phyloP scores from a whole-genome alignment of 257 asterid species.

The Anisodus tanguticus region DNA sequence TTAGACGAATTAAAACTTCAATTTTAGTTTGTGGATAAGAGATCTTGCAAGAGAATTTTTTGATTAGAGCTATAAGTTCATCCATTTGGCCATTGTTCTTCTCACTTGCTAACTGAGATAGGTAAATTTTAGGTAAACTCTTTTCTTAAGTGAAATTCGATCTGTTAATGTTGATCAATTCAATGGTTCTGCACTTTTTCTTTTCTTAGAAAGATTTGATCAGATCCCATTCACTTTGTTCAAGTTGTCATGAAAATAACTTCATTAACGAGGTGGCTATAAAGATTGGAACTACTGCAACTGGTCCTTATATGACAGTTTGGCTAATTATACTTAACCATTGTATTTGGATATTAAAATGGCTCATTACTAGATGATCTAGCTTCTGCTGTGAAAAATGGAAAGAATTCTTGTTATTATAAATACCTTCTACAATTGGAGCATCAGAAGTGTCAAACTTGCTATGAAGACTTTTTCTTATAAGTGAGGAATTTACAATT shows the following conservation, averaged over 20 bases:
- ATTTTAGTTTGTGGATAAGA: constrained; percentile 15
- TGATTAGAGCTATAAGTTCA: neutral
- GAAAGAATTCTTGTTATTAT: neutral
- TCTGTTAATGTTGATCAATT: neutral
- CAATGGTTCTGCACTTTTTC: constrained; percentile 8
- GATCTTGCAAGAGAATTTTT: neutral
- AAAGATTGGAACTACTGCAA: constrained; percentile 1
- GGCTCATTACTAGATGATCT: neutral
- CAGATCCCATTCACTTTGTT: neutral
- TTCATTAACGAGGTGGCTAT: constrained; percentile 4
- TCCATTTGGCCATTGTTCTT: constrained; percentile 15
- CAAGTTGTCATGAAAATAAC: neutral
- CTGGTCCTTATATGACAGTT: neutral
- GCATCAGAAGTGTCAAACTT: neutral
- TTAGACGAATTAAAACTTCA: neutral
- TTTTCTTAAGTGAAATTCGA: too few species aligned
- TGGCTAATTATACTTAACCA: neutral
- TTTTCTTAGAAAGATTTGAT: constrained; percentile 2
- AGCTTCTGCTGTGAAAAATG: neutral
- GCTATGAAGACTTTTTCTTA: neutral
- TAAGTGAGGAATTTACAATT: neutral
- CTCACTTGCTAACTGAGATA: constrained; percentile 1
- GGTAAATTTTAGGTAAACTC: neutral
- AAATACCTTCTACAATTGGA: neutral
- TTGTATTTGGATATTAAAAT: constrained; percentile 7